Evolutionary conservation across 805 yeast genomes (phyloP).

Genomic region (Starmerella lactis-condensi): DNA sequence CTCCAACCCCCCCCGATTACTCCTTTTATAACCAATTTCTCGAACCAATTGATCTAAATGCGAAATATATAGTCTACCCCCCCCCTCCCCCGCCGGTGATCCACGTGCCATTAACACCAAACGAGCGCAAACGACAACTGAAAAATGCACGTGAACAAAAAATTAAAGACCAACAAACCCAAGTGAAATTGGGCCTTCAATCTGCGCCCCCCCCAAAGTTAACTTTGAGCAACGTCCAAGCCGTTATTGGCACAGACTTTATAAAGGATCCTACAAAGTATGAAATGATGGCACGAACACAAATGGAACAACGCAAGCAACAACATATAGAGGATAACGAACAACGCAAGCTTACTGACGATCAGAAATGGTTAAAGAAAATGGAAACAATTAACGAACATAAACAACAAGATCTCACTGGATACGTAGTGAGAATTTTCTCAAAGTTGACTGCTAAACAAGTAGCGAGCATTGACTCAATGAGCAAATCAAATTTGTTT

Average conservation of each 20-base stretch:
- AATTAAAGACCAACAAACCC: constrained; percentile 64
- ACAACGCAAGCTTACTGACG: constrained; percentile 41
- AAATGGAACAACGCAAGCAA: constrained; percentile 42
- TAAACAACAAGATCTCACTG: constrained; percentile 32
- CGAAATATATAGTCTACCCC: too few relatives aligned
- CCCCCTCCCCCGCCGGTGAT: constrained; percentile 1
- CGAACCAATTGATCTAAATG: too few relatives aligned
- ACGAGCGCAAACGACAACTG: constrained; percentile 38
- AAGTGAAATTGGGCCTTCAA: constrained; percentile 60
- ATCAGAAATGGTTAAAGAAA: constrained; percentile 34
- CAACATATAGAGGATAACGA: constrained; percentile 45
- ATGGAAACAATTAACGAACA: constrained; percentile 32
- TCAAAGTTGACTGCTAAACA: constrained; percentile 41
- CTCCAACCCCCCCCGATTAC: too few relatives aligned
- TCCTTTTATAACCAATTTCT: too few relatives aligned
- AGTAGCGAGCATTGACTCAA: constrained; percentile 62
- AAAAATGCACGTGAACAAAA: neutral
- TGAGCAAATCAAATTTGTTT: constrained; percentile 63
- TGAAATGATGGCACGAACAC: constrained; percentile 50
- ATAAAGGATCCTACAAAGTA: constrained; percentile 76
- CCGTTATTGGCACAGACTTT: constrained; percentile 66
- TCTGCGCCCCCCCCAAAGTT: constrained; percentile 85
- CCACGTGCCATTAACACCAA: constrained; percentile 27
- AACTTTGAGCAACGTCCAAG: constrained; percentile 67
- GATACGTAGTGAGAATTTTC: constrained; percentile 42